These are phyloP conservation scores for Prunus dulcis DNA, from an alignment of 306 rosid species.

Conservation along the genomic window DNA sequence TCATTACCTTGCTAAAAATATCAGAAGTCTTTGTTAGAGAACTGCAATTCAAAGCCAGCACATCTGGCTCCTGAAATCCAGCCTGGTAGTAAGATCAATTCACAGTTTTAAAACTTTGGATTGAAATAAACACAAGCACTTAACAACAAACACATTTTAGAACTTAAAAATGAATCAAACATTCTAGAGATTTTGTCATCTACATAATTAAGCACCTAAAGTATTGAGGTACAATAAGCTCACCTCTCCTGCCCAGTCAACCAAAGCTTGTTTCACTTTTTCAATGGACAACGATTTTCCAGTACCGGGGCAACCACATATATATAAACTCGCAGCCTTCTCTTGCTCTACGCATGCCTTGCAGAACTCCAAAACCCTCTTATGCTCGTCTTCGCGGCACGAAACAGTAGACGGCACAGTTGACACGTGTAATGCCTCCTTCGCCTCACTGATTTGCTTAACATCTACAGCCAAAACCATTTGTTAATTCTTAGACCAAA, in stretches of 20 bases:
- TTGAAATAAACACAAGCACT: not conserved
- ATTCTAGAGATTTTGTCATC: not conserved
- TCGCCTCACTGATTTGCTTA: slow-evolving; percentile 57
- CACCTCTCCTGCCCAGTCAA: slow-evolving; percentile 69
- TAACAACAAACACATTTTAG: not conserved
- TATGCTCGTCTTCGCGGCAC: slow-evolving; percentile 82
- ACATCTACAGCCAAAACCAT: slow-evolving; percentile 34
- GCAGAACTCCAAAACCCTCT: slow-evolving; percentile 64
- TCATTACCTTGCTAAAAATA: slow-evolving; percentile 70
- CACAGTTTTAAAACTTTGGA: not conserved
- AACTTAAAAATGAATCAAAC: not conserved
- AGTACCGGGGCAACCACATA: slow-evolving; percentile 91
- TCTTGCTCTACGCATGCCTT: slow-evolving; percentile 58
- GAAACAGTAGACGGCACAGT: slow-evolving; percentile 53
- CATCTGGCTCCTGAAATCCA: slow-evolving; percentile 53
- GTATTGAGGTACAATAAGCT: not conserved
- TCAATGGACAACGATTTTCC: slow-evolving; percentile 81
- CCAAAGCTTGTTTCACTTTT: slow-evolving; percentile 52
- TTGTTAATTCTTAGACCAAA: not conserved
- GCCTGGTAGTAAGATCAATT: slow-evolving; percentile 38
- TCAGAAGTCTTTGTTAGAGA: slow-evolving; percentile 68
- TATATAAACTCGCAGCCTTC: slow-evolving; percentile 76
- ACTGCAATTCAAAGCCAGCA: slow-evolving; percentile 67
- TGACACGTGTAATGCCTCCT: slow-evolving; percentile 75
- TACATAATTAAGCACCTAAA: not conserved